Conservation (phyloP, 1,139 yeast genomes). For the Pichia sp. region DNA sequence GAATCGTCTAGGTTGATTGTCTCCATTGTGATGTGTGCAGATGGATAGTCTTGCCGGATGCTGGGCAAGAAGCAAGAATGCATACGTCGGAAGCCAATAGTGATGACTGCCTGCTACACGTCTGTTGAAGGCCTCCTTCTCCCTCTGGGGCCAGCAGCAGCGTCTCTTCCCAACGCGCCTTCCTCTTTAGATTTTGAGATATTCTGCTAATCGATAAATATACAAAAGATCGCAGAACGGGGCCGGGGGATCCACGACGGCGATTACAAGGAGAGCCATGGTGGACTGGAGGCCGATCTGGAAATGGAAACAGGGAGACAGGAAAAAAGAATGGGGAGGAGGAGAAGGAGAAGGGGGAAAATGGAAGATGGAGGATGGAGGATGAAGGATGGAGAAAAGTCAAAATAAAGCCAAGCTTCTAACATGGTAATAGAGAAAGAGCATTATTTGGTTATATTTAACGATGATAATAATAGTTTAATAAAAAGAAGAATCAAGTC, state of each 20-base stretch:
- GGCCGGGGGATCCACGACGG: not conserved
- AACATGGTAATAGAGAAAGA: slow-evolving; percentile 1
- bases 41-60: too few relatives aligned
- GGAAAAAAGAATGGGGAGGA: not conserved
- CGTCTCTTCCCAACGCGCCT: not conserved
- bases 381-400: not conserved
- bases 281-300: not conserved
- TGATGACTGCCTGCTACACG: too few relatives aligned
- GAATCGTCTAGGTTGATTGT: slow-evolving; percentile 30
- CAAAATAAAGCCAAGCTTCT: not conserved
- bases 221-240: not conserved
- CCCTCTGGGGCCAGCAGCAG: too few relatives aligned
- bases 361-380: not conserved
- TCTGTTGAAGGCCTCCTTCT: too few relatives aligned
- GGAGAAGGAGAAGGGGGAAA: not conserved
- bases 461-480: slow-evolving; percentile 1
- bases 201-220: not conserved
- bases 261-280: not conserved
- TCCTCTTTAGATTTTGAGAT: not conserved
- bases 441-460: slow-evolving; percentile 7
- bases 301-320: not conserved
- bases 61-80: too few relatives aligned
- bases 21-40: slow-evolving; percentile 21
- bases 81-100: too few relatives aligned
- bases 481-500: slow-evolving; percentile 3